phyloP scores from a whole-genome alignment of 768 basidiomycete genomes.

The Boletus fagicola region DNA sequence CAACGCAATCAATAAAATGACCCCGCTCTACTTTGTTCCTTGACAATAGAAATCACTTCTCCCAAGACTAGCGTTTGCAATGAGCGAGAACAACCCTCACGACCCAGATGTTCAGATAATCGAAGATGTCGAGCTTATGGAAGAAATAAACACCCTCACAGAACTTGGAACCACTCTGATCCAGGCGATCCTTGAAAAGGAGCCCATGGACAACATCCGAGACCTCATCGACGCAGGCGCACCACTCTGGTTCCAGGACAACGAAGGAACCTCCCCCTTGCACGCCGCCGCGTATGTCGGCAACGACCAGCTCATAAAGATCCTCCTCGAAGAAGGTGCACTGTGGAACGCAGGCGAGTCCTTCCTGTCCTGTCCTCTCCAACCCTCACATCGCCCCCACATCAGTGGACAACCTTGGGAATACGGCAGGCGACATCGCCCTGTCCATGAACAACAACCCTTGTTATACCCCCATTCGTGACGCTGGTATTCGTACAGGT shows the following conservation, averaged over 20 bases:
- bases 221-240: conserved; percentile 61
- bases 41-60: neutral
- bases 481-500: conserved; percentile 93
- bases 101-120: conserved; percentile 11
- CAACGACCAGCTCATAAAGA: conserved; percentile 58
- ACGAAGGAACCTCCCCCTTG: conserved; percentile 76
- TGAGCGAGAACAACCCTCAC: conserved; percentile 8
- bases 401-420: conserved; percentile 70
- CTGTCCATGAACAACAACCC: conserved; percentile 76
- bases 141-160: conserved; percentile 45
- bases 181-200: conserved; percentile 49
- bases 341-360: conserved; percentile 83
- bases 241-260: conserved; percentile 89
- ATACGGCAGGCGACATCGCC: conserved; percentile 89
- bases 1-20: neutral
- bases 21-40: neutral
- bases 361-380: neutral
- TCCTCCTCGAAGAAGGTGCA: conserved; percentile 78
- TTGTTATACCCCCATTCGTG: conserved; percentile 78
- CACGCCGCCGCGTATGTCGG: conserved; percentile 84
- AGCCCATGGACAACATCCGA: conserved; percentile 45
- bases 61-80: neutral
- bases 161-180: conserved; percentile 61
- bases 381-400: neutral
- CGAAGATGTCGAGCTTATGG: conserved; percentile 31